Conservation (phyloP, 2,329 filamentous ascomycete species). For the Claviceps spartinae region DNA sequence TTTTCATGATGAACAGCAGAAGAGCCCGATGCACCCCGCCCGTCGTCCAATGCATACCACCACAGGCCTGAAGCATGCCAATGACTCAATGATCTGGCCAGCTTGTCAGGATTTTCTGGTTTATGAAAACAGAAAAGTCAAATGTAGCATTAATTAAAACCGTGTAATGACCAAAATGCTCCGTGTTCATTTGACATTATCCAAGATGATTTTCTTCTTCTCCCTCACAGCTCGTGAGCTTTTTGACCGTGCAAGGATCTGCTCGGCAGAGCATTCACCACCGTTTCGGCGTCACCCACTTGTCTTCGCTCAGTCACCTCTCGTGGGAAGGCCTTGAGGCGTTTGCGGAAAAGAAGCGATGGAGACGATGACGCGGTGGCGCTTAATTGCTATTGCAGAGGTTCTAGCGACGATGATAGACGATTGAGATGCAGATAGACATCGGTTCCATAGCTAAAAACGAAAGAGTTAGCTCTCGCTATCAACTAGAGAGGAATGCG, state of each 20-base stretch:
- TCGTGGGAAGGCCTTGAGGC: constrained; percentile 45
- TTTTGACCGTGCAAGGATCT: constrained; percentile 12
- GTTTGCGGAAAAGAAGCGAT: constrained; percentile 41
- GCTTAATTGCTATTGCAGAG: constrained; percentile 81
- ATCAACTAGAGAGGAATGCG: not conserved
- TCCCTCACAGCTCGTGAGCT: constrained; percentile 23
- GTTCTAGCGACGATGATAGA: constrained; percentile 87
- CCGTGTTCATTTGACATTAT: not conserved
- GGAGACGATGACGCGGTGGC: constrained; percentile 22
- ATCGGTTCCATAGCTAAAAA: constrained; percentile 78
- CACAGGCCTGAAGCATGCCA: not conserved
- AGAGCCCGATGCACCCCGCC: not conserved
- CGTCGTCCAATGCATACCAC: not conserved
- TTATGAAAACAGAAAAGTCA: not conserved
- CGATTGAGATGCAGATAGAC: constrained; percentile 97
- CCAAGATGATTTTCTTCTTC: not conserved
- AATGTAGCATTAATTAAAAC: not conserved
- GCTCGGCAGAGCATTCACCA: constrained; percentile 44
- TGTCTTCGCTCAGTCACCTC: constrained; percentile 81
- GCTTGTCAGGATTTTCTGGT: not conserved
- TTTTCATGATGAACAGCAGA: not conserved
- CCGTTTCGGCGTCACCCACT: constrained; percentile 73
- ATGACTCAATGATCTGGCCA: not conserved
- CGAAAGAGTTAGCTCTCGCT: not conserved
- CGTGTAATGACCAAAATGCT: not conserved